phyloP scores from a whole-genome alignment of 495 filamentous ascomycete species.

The Penicillium diatomitis region DNA sequence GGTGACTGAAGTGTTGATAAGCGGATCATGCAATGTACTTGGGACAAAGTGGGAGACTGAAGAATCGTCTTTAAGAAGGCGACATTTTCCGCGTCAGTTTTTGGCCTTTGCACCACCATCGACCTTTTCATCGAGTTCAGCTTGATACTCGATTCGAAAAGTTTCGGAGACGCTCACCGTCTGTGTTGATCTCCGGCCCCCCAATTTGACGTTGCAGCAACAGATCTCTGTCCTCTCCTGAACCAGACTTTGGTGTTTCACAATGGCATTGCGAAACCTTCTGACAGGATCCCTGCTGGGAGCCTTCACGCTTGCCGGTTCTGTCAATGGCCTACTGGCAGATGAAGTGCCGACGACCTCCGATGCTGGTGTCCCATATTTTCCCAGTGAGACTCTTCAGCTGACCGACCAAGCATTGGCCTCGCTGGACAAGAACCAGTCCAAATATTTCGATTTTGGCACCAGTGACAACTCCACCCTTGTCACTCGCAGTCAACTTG shows the following conservation, averaged over 20 bases:
- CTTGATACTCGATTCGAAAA: no score
- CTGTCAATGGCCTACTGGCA: conserved; percentile 4
- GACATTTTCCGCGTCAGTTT: no score
- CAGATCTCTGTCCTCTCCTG: background rate
- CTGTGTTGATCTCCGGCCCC: background rate
- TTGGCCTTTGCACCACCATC: background rate
- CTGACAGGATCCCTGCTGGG: conserved; percentile 4
- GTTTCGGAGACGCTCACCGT: background rate
- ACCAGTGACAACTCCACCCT: conserved; percentile 6
- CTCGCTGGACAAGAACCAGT: conserved; percentile 18
- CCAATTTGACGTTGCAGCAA: no score
- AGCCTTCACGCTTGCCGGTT: conserved; percentile 4
- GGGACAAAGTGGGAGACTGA: no score
- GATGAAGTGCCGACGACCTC: conserved; percentile 9
- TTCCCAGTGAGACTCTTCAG: conserved; percentile 33
- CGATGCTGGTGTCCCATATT: conserved; percentile 16
- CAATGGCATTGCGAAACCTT: conserved; percentile 7
- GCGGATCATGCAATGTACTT: no score
- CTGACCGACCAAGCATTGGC: conserved; percentile 31
- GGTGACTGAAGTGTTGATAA: no score
- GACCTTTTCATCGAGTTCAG: background rate
- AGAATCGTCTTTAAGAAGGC: no score
- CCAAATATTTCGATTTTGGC: conserved; percentile 14
- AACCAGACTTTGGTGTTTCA: background rate
- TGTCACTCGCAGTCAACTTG: background rate